Base-by-base conservation (phyloP, 495 filamentous ascomycete genomes). In the Penicillium chermesinum region DNA sequence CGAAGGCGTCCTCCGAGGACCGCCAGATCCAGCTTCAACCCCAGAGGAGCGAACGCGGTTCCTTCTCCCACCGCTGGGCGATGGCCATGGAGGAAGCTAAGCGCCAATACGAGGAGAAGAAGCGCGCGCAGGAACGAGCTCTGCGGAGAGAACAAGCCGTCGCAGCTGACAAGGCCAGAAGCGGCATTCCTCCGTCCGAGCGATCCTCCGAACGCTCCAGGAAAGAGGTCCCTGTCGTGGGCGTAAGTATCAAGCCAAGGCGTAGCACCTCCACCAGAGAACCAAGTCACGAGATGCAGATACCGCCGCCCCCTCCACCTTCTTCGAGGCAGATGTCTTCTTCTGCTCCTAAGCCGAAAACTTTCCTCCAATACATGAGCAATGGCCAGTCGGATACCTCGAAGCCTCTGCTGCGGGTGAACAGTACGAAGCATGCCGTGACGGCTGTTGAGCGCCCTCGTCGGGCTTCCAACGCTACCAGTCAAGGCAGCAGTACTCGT, bases 331-430 rank as follows among this genome's bases (percentile, higher is more conserved):
- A 57, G 40, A 44, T 46, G 3, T 53, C 60, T n/a, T 33, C 63
- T 12, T 52, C 67, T 3, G 41, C 49, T 0, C 50, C 61, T 6
- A 61, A 51, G 4, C 49, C 59, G 10, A 49, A 2, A 43, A 58
- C 20, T 14, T 69, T 72, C 55, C 50, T 74, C 33, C 63, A 66
- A 21, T 71, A 71, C 46, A 63, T 71, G 62, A 65, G 56, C n/a
- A 61, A 63, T 14, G 69, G 63, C n/a, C 53, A 64, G 18, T 62
- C 64, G 2, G 68, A 69, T 46, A 63, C 50, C 2, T 66, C 65
- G 22, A 62, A 61, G 1, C 65, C 64, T 36, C 51, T 69, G 7
- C 55, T 71, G 32, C 62, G 54, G n/a, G 48, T 70, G 15, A 71
- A 71, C 44, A 48, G 54, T 13, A 34, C 44, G 18, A 72, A 66